A percentile compares a stretch with the other conserved stretches of the same genome.
Conservation (phyloP, 2,329 filamentous ascomycete genomes). For the Nemania sp. region DNA sequence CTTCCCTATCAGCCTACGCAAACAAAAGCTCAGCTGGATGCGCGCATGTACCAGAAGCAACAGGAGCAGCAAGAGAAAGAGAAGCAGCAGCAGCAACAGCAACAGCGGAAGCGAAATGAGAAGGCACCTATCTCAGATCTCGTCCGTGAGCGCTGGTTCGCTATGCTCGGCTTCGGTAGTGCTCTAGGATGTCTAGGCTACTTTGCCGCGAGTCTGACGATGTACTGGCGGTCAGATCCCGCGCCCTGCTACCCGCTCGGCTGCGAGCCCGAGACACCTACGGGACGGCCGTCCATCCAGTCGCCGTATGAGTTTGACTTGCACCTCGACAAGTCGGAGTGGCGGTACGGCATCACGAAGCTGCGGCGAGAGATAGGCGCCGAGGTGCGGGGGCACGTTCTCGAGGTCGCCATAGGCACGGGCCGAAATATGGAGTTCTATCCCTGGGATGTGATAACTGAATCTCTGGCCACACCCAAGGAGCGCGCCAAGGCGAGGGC, state of each 20-base stretch:
- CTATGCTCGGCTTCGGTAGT: constrained; percentile 61
- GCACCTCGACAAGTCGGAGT: constrained; percentile 68
- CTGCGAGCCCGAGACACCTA: constrained; percentile 56
- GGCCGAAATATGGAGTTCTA: constrained; percentile 72
- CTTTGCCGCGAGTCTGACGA: constrained; percentile 55
- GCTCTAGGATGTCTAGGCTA: constrained; percentile 60
- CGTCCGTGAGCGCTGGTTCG: constrained; percentile 54
- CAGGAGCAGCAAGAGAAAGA: constrained; percentile 2
- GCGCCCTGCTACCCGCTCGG: constrained; percentile 47
- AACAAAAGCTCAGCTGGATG: constrained; percentile 19
- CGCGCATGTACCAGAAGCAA: constrained; percentile 13
- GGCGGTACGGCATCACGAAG: constrained; percentile 65
- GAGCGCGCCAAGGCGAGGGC: constrained; percentile 41
- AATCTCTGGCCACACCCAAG: constrained; percentile 35
- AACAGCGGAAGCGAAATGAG: constrained; percentile 17
- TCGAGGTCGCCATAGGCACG: constrained; percentile 73
- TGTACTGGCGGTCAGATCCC: constrained; percentile 45
- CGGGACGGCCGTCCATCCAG: constrained; percentile 62
- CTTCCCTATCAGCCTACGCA: constrained; percentile 42
- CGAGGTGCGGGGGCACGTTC: constrained; percentile 66
- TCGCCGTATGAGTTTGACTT: constrained; percentile 68
- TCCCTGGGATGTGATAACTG: constrained; percentile 60
- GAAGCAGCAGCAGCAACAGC: constrained; percentile 4
- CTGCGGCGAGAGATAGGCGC: constrained; percentile 63
- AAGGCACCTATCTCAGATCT: constrained; percentile 45